Conservation (phyloP, 805 yeast genomes). For the Vanderwaltozyma yarrowii region DNA sequence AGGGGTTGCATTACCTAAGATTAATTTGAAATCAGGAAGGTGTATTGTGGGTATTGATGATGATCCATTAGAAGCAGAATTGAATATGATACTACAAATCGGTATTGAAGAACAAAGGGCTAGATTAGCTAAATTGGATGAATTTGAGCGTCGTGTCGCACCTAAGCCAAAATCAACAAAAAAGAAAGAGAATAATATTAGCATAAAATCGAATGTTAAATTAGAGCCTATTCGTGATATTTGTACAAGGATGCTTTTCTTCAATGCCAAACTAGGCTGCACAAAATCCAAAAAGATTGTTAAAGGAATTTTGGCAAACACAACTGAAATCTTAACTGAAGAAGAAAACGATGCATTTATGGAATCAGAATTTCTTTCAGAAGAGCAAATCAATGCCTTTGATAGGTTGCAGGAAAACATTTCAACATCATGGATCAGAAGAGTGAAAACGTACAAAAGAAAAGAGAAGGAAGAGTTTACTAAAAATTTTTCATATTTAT, state of each 20-base stretch:
- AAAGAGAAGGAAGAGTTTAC: conserved; percentile 33
- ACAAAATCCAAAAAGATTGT: neutral
- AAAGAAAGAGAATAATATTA: neutral
- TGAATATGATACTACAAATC: conserved; percentile 52
- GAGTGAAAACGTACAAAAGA: conserved; percentile 41
- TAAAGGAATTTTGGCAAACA: neutral
- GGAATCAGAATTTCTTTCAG: conserved; percentile 2
- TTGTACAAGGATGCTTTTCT: neutral
- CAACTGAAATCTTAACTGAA: neutral
- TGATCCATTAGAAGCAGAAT: conserved; percentile 79
- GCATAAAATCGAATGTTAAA: neutral
- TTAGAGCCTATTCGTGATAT: neutral
- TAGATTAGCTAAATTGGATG: conserved; percentile 41
- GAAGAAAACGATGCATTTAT: neutral
- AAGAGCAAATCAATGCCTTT: conserved; percentile 10
- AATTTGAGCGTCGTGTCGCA: conserved; percentile 26
- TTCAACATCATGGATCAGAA: conserved; percentile 60
- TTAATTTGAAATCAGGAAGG: conserved; percentile 44
- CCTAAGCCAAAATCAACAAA: neutral
- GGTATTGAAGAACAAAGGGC: conserved; percentile 58
- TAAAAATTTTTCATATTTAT: conserved; percentile 32
- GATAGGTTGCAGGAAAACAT: conserved; percentile 36
- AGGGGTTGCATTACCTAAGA: conserved; percentile 43
- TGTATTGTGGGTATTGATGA: conserved; percentile 65
- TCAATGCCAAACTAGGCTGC: neutral